Conservation (phyloP, 345 rosid genomes). For the Combretum micranthum region DNA sequence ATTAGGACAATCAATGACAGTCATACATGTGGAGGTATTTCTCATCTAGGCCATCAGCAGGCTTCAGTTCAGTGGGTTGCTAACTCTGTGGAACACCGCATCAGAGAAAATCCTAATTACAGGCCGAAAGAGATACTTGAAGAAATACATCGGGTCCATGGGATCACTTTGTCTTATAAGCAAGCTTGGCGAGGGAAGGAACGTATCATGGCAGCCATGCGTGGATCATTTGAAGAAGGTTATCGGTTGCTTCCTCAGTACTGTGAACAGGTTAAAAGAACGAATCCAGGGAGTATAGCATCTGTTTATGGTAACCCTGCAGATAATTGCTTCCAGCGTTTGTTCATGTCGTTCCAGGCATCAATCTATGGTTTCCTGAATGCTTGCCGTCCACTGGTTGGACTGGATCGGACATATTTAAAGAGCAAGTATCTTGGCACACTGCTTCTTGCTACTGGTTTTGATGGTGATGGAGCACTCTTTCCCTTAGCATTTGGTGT, state of each 20-base stretch:
- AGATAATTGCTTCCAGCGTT: constrained; percentile 87
- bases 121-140: constrained; percentile 97
- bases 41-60: constrained; percentile 96
- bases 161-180: constrained; percentile 89
- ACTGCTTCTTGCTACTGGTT: constrained; percentile 87
- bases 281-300: constrained; percentile 90
- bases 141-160: constrained; percentile 93
- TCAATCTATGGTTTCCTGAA: constrained; percentile 91
- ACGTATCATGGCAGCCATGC: constrained; percentile 94
- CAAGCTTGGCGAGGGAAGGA: constrained; percentile 99
- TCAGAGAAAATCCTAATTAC: constrained; percentile 87
- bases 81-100: constrained; percentile 81
- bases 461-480: constrained; percentile 92
- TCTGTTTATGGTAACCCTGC: constrained; percentile 71
- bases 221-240: constrained; percentile 98
- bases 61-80: constrained; percentile 99
- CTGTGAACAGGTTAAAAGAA: constrained; percentile 84
- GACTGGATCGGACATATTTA: constrained; percentile 73
- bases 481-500: constrained; percentile 96
- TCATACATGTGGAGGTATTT: constrained; percentile 88
- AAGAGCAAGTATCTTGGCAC: constrained; percentile 96
- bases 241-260: constrained; percentile 92
- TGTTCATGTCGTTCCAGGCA: constrained; percentile 95
- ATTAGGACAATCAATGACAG: constrained; percentile 83
- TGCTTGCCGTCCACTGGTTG: constrained; percentile 94